A percentile compares a stretch with the other conserved stretches of the same genome.
Conservation (phyloP, 2,329 filamentous ascomycete species). For the Furcasterigmium furcatum region DNA sequence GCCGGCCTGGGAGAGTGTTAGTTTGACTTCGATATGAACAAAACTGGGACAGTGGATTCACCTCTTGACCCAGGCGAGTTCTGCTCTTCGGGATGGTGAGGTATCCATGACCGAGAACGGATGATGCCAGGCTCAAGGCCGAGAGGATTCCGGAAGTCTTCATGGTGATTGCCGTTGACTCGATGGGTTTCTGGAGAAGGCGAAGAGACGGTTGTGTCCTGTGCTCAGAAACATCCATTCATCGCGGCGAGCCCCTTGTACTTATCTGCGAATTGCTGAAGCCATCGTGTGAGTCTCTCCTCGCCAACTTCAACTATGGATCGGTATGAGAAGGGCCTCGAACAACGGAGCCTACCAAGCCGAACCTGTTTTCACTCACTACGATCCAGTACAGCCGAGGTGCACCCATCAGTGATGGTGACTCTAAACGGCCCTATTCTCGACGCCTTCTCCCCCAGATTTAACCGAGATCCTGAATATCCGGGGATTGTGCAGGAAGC, state of each 20-base stretch:
- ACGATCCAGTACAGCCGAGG: slow-evolving; percentile 2
- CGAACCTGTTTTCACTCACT: too few species aligned
- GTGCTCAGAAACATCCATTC: too few species aligned
- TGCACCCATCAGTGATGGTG: background rate
- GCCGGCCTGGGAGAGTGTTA: slow-evolving; percentile 30
- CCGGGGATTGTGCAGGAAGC: background rate
- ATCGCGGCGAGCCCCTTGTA: too few species aligned
- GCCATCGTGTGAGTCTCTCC: too few species aligned
- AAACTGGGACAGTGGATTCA: slow-evolving; percentile 15
- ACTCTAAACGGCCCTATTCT: slow-evolving; percentile 3
- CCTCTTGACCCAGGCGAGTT: slow-evolving; percentile 38
- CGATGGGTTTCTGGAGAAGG: background rate
- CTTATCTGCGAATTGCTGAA: too few species aligned
- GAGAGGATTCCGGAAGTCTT: slow-evolving; percentile 7
- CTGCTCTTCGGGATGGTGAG: slow-evolving; percentile 38
- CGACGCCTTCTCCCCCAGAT: background rate
- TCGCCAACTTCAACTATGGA: background rate
- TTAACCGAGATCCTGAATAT: background rate
- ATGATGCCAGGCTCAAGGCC: slow-evolving; percentile 9
- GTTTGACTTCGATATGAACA: background rate
- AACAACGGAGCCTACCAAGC: too few species aligned
- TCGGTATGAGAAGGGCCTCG: too few species aligned
- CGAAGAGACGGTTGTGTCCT: too few species aligned
- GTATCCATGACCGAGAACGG: slow-evolving; percentile 39
- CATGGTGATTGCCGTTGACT: slow-evolving; percentile 5